phyloP scores from a whole-genome alignment of 371 early-diverging fungal genomes.

The Apophysomyces elegans region DNA sequence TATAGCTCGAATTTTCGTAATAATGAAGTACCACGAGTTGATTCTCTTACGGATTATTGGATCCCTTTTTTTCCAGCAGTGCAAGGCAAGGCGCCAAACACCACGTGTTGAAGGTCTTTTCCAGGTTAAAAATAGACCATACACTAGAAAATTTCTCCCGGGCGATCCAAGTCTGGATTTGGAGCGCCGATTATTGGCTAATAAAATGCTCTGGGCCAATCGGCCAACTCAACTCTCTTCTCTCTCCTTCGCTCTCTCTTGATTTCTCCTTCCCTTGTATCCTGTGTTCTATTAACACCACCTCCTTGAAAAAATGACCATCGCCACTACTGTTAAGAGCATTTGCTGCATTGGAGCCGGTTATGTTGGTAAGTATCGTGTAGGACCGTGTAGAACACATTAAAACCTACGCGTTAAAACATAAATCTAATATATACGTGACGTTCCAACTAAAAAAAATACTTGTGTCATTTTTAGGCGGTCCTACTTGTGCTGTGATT shows the following conservation, averaged over 20 bases:
- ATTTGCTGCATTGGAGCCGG: conserved; percentile 94
- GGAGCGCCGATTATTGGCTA: neutral
- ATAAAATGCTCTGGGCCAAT: conserved; percentile 8
- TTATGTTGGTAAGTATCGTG: conserved; percentile 78
- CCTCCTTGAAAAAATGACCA: conserved; percentile 10
- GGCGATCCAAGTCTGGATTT: conserved; percentile 9
- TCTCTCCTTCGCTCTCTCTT: conserved; percentile 16
- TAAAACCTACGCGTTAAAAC: no score
- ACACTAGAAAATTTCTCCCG: conserved; percentile 5
- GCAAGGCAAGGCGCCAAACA: neutral
- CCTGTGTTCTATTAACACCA: no score
- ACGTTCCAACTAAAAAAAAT: conserved; percentile 1
- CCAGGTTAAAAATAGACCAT: conserved; percentile 4
- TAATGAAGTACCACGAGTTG: neutral
- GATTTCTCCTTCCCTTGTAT: neutral
- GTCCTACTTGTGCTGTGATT: conserved; percentile 94
- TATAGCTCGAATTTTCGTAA: no score
- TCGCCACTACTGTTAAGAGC: conserved; percentile 53
- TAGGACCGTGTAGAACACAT: no score
- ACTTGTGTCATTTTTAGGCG: conserved; percentile 59
- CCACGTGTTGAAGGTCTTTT: conserved; percentile 6
- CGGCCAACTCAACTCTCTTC: conserved; percentile 9
- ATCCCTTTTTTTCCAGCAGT: neutral
- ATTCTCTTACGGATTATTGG: conserved; percentile 7
- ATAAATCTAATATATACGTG: neutral